Evolutionary conservation across 2,329 filamentous ascomycete species (phyloP).

Genomic region (Colletotrichum liriopes): DNA sequence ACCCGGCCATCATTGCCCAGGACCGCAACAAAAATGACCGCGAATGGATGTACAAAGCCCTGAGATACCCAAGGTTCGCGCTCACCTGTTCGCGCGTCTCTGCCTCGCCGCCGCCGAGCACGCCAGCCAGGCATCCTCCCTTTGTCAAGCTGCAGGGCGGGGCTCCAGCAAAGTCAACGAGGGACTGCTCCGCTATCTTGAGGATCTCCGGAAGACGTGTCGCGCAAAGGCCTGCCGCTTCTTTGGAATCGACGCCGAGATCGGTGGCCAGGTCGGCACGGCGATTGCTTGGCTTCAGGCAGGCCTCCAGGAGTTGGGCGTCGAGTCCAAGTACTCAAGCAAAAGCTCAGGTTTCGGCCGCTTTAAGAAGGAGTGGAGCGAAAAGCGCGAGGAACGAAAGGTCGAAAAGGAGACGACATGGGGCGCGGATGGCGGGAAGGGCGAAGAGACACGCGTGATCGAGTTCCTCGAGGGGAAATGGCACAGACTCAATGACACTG

Average conservation of each 20-base stretch:
- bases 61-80: slow-evolving; percentile 89
- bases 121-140: slow-evolving; percentile 78
- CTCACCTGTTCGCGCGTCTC: slow-evolving; percentile 88
- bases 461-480: slow-evolving; percentile 92
- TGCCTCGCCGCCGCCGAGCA: slow-evolving; percentile 93
- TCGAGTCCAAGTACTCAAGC: slow-evolving; percentile 67
- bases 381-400: slow-evolving; percentile 84
- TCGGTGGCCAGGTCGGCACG: slow-evolving; percentile 84
- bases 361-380: slow-evolving; percentile 81
- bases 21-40: slow-evolving; percentile 86
- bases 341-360: slow-evolving; percentile 73
- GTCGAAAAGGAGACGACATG: slow-evolving; percentile 81
- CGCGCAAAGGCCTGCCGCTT: slow-evolving; percentile 91
- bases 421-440: slow-evolving; percentile 86
- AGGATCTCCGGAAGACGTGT: slow-evolving; percentile 81
- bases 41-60: slow-evolving; percentile 97
- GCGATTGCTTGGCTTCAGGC: slow-evolving; percentile 90
- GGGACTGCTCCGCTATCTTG: slow-evolving; percentile 79
- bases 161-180: slow-evolving; percentile 69
- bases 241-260: slow-evolving; percentile 90
- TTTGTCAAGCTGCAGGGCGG: slow-evolving; percentile 59
- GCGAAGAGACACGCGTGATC: slow-evolving; percentile 88
- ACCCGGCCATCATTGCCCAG: slow-evolving; percentile 86
- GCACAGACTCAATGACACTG: slow-evolving; percentile 93
- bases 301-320: slow-evolving; percentile 81